Evolutionary conservation across 495 filamentous ascomycete species (phyloP).

Genomic region (Penicillium argentinense): DNA sequence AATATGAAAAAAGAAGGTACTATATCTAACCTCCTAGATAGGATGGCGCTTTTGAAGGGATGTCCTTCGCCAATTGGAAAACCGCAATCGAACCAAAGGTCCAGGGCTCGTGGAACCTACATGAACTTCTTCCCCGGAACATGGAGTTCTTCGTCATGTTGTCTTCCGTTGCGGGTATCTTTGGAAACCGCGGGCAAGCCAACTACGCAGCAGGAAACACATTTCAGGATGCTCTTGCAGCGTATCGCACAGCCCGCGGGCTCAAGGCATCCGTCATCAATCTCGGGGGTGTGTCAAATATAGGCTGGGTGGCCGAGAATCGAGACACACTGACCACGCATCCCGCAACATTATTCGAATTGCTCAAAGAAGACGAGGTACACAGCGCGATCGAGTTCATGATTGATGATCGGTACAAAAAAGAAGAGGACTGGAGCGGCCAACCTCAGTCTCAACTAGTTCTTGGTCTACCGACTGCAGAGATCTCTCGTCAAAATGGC

Average conservation of each 20-base stretch:
- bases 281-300: constrained; percentile 54
- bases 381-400: constrained; percentile 31
- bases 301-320: constrained; percentile 53
- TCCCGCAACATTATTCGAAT: constrained; percentile 19
- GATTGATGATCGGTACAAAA: constrained; percentile 18
- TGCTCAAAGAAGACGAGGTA: constrained; percentile 29
- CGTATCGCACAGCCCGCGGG: constrained; percentile 25
- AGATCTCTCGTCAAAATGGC: constrained; percentile 23
- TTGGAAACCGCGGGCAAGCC: constrained; percentile 47
- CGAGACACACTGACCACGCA: constrained; percentile 13
- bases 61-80: constrained; percentile 34
- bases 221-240: constrained; percentile 42
- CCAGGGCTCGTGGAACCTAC: constrained; percentile 31
- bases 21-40: constrained; percentile 9
- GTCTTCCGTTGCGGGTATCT: constrained; percentile 36
- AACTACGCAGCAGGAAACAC: constrained; percentile 57
- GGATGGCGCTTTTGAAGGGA: constrained; percentile 39
- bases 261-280: constrained; percentile 46
- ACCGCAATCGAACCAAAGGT: constrained; percentile 23
- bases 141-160: constrained; percentile 40
- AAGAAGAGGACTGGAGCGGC: background rate
- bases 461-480: constrained; percentile 23
- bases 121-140: constrained; percentile 14
- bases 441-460: constrained; percentile 17
- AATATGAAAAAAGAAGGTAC: background rate